These are phyloP conservation scores for Kockovaella imperatae DNA, from an alignment of 768 basidiomycete species.

Conservation along the genomic window DNA sequence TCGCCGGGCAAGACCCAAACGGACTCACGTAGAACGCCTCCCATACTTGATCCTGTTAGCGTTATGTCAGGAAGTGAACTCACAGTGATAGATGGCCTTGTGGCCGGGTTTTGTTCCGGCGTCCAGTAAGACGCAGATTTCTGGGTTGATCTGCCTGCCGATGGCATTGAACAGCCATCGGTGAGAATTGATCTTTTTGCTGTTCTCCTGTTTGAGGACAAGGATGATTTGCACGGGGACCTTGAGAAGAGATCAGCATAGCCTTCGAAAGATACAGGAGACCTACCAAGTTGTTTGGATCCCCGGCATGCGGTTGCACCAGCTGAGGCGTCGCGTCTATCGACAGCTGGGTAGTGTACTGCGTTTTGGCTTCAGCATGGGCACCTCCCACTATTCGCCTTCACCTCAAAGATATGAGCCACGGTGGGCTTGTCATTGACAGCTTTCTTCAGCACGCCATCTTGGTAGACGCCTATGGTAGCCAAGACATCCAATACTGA, in stretches of 20 bases:
- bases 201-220: slow-evolving; percentile 84
- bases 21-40: slow-evolving; percentile 44
- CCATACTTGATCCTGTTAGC: slow-evolving; percentile 31
- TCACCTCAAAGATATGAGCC: slow-evolving; percentile 90
- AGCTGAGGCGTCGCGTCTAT: slow-evolving; percentile 84
- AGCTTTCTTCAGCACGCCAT: slow-evolving; percentile 84
- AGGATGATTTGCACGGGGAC: slow-evolving; percentile 76
- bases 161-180: slow-evolving; percentile 95
- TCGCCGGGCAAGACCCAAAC: background rate
- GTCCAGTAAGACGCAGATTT: slow-evolving; percentile 84
- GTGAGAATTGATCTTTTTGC: slow-evolving; percentile 76
- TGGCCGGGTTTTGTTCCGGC: slow-evolving; percentile 95
- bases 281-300: slow-evolving; percentile 75
- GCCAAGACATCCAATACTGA: slow-evolving; percentile 72
- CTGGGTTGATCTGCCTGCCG: slow-evolving; percentile 76
- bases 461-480: slow-evolving; percentile 86
- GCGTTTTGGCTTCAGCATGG: background rate
- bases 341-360: slow-evolving; percentile 96
- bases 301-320: slow-evolving; percentile 79
- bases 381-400: too few species aligned
- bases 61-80: slow-evolving; percentile 61
- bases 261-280: background rate
- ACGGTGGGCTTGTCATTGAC: slow-evolving; percentile 72
- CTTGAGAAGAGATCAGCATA: slow-evolving; percentile 1
- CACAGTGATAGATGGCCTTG: slow-evolving; percentile 67